Conservation (phyloP, 2,329 filamentous ascomycete genomes). For the Trichoderma harzianum region DNA sequence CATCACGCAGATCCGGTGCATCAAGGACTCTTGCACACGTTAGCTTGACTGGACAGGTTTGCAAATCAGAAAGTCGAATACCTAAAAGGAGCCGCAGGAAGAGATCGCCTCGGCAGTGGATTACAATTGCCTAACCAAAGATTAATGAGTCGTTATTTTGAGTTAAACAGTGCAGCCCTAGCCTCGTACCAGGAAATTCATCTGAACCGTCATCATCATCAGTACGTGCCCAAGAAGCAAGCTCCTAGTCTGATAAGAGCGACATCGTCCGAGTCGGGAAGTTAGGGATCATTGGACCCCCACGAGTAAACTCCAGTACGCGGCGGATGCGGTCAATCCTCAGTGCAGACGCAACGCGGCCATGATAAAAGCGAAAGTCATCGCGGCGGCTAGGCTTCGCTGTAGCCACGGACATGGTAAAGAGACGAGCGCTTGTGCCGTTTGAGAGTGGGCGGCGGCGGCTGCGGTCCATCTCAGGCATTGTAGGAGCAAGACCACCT, state of each 20-base stretch:
- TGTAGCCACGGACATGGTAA: slow-evolving; percentile 48
- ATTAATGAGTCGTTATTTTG: slow-evolving; percentile 12
- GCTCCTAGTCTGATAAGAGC: background rate
- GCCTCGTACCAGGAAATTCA: background rate
- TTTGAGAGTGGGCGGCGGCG: slow-evolving; percentile 63
- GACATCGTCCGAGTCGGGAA: background rate
- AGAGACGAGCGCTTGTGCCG: slow-evolving; percentile 69
- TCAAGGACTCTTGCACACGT: slow-evolving; percentile 66
- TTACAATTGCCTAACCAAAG: slow-evolving; percentile 20
- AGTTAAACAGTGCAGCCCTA: background rate
- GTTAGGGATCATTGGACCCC: slow-evolving; percentile 11
- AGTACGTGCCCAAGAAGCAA: background rate
- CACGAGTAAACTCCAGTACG: slow-evolving; percentile 56
- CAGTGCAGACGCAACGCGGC: slow-evolving; percentile 74
- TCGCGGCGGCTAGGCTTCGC: slow-evolving; percentile 47
- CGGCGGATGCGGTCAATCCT: slow-evolving; percentile 69
- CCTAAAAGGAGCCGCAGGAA: slow-evolving; percentile 77
- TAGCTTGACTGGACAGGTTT: slow-evolving; percentile 24
- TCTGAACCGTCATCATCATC: slow-evolving; percentile 25
- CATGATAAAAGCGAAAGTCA: slow-evolving; percentile 66
- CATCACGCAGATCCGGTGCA: slow-evolving; percentile 83
- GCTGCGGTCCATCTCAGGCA: slow-evolving; percentile 57
- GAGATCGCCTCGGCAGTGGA: slow-evolving; percentile 33
- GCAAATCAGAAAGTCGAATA: slow-evolving; percentile 36
- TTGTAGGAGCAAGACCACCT: slow-evolving; percentile 62